Conservation (phyloP, 306 rosid genomes). For the Inga leiocalycina region DNA sequence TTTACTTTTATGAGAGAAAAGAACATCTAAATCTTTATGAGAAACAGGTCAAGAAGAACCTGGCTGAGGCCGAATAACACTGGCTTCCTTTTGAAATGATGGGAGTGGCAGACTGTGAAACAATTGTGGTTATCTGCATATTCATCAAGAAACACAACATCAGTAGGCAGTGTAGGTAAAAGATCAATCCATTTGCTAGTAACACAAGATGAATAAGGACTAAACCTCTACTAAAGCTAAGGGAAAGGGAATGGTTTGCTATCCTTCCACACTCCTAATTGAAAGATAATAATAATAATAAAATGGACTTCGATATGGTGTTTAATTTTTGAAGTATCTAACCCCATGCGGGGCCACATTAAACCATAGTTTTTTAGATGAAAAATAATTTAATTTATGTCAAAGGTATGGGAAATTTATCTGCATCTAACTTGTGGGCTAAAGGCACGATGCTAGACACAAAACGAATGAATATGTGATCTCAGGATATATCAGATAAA, state of each 20-base stretch:
- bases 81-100: constrained; percentile 80
- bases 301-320: neutral
- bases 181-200: constrained; percentile 18
- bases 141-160: constrained; percentile 36
- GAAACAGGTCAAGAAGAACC: constrained; percentile 49
- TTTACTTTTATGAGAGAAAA: neutral
- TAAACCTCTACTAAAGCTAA: neutral
- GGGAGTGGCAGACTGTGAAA: constrained; percentile 68
- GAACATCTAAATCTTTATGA: constrained; percentile 21
- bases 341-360: constrained; percentile 18
- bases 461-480: constrained; percentile 9
- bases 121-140: constrained; percentile 68
- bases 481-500: constrained; percentile 20
- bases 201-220: constrained; percentile 10
- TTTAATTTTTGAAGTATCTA: constrained; percentile 22
- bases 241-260: neutral
- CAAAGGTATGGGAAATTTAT: constrained; percentile 16
- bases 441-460: constrained; percentile 10
- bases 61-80: constrained; percentile 80
- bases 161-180: neutral
- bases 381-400: neutral
- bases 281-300: neutral
- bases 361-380: constrained; percentile 22
- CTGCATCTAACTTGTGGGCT: neutral
- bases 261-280: neutral